Conservation (phyloP, 2,329 filamentous ascomycete genomes). For the Botrytis pseudocinerea region DNA sequence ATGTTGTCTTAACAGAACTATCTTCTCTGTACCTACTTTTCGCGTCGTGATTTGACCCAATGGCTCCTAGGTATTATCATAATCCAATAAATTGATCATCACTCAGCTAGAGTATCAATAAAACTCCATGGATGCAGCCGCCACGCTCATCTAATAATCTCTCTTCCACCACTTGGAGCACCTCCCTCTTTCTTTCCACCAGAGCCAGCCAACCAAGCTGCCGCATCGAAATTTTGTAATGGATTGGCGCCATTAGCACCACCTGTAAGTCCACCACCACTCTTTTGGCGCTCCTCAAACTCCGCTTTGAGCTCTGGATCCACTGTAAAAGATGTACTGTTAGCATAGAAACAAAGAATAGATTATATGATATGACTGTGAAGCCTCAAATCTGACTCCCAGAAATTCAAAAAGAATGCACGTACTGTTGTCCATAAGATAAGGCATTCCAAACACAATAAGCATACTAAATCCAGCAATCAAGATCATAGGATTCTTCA, state of each 20-base stretch:
- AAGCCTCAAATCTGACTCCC: not conserved
- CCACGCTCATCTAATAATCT: constrained; percentile 30
- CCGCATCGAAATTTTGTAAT: constrained; percentile 65
- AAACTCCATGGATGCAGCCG: no score
- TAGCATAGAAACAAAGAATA: constrained; percentile 19
- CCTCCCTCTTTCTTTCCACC: constrained; percentile 38
- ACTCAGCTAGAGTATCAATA: not conserved
- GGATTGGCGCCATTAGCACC: constrained; percentile 45
- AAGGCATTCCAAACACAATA: constrained; percentile 89
- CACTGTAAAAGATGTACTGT: constrained; percentile 58
- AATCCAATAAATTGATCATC: not conserved
- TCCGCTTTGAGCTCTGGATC: constrained; percentile 94
- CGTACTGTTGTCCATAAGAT: constrained; percentile 93
- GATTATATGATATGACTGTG: not conserved
- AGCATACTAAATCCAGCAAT: constrained; percentile 81
- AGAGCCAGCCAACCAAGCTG: constrained; percentile 64
- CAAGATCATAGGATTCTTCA: constrained; percentile 97
- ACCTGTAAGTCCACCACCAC: constrained; percentile 48
- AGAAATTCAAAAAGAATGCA: constrained; percentile 32
- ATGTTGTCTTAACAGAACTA: not conserved
- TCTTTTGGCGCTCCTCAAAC: constrained; percentile 86
- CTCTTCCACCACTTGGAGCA: constrained; percentile 30
- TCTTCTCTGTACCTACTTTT: not conserved
- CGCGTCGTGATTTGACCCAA: not conserved
- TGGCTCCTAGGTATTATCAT: not conserved